Evolutionary conservation across 2,329 filamentous ascomycete species (phyloP).

Genomic region (Nigrograna mackinnonii): DNA sequence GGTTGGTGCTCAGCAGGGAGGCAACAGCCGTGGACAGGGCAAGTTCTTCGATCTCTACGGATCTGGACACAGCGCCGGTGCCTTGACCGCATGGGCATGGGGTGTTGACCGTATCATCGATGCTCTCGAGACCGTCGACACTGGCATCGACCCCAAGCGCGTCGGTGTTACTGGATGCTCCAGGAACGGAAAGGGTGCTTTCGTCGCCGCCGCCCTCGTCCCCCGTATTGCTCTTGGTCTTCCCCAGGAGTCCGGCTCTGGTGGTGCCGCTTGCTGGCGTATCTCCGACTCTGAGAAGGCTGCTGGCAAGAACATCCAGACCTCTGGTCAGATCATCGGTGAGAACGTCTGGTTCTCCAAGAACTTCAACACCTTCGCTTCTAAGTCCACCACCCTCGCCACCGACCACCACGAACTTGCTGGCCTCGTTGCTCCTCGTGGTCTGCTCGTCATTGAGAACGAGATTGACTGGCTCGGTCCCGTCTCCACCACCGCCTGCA

Average conservation of each 20-base stretch:
- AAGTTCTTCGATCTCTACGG: conserved; percentile 65
- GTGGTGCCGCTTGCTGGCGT: conserved; percentile 65
- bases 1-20: conserved; percentile 54
- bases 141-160: conserved; percentile 47
- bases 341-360: conserved; percentile 68
- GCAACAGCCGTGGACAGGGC: conserved; percentile 57
- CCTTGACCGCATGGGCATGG: conserved; percentile 67
- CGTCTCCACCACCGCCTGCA: conserved; percentile 60
- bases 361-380: conserved; percentile 57
- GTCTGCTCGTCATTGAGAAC: conserved; percentile 61
- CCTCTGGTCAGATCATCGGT: conserved; percentile 59
- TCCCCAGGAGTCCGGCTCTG: conserved; percentile 65
- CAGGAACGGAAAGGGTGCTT: conserved; percentile 66
- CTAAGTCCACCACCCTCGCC: conserved; percentile 51
- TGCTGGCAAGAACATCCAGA: conserved; percentile 63
- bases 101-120: conserved; percentile 65
- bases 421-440: conserved; percentile 59
- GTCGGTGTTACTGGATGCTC: conserved; percentile 65
- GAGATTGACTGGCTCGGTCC: conserved; percentile 63
- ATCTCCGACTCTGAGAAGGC: conserved; percentile 49
- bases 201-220: conserved; percentile 64
- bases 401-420: conserved; percentile 64
- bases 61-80: conserved; percentile 57
- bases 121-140: conserved; percentile 56
- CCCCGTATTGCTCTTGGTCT: conserved; percentile 63